Evolutionary conservation across 2,329 filamentous ascomycete species (phyloP).

Genomic region (Cladophialophora chaetospira): DNA sequence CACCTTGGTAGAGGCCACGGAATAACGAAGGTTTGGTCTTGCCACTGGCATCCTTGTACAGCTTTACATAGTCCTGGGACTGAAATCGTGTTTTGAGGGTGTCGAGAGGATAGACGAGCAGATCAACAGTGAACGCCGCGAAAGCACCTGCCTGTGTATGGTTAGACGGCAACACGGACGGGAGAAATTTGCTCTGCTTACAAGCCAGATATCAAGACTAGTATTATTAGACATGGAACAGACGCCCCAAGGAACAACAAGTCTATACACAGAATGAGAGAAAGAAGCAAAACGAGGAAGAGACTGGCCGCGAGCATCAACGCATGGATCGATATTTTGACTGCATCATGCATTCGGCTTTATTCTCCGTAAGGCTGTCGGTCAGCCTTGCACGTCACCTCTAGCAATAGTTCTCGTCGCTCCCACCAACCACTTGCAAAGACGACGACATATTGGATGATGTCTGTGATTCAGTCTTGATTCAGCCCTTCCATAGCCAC

Average conservation of each 20-base stretch:
- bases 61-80: conserved; percentile 70
- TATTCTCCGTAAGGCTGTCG: conserved; percentile 9
- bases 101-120: conserved; percentile 84
- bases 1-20: conserved; percentile 79
- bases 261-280: conserved; percentile 10
- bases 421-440: too few relatives aligned
- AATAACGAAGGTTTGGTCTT: conserved; percentile 57
- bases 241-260: background rate
- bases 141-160: conserved; percentile 71
- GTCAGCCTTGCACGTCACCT: conserved; percentile 1
- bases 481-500: background rate
- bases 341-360: background rate
- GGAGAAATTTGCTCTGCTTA: conserved; percentile 40
- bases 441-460: too few relatives aligned
- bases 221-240: conserved; percentile 51
- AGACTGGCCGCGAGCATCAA: conserved; percentile 4
- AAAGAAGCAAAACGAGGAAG: background rate
- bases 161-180: background rate
- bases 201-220: conserved; percentile 60
- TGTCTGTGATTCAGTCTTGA: too few relatives aligned
- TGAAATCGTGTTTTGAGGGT: conserved; percentile 87
- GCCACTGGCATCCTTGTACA: conserved; percentile 53
- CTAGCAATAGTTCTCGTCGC: too few relatives aligned
- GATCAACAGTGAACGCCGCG: conserved; percentile 82
- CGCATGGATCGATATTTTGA: background rate